phyloP scores from a whole-genome alignment of 1,139 yeast genomes.

The Pichia sp. region DNA sequence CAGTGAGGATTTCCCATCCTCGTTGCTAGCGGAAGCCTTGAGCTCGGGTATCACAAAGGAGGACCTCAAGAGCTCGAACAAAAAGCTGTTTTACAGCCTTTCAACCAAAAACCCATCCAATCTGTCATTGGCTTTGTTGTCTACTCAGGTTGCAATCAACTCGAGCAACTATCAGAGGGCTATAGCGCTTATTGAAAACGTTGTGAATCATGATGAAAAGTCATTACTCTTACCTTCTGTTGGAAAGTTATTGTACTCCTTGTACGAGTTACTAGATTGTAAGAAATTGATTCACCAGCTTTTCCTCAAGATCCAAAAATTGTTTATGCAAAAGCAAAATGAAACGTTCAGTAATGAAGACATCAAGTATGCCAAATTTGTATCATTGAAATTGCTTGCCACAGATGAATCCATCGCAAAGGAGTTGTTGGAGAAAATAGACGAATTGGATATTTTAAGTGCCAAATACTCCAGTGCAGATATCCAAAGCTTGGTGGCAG shows the following conservation, averaged over 20 bases:
- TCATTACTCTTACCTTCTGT: conserved; percentile 37
- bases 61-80: conserved; percentile 14
- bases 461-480: conserved; percentile 33
- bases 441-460: conserved; percentile 27
- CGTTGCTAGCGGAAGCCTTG: conserved; percentile 25
- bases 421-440: conserved; percentile 36
- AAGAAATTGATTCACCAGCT: conserved; percentile 27
- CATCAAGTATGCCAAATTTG: conserved; percentile 41
- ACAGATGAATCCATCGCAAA: conserved; percentile 34
- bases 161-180: conserved; percentile 44
- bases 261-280: conserved; percentile 42
- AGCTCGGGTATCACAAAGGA: background rate
- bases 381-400: conserved; percentile 46
- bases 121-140: conserved; percentile 38
- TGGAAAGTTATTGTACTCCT: conserved; percentile 42
- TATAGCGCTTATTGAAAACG: conserved; percentile 38
- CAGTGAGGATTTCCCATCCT: conserved; percentile 19
- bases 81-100: background rate
- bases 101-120: conserved; percentile 29
- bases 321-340: conserved; percentile 12
- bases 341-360: conserved; percentile 25
- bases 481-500: conserved; percentile 18
- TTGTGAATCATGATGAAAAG: conserved; percentile 27
- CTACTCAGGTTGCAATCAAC: conserved; percentile 44
- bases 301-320: conserved; percentile 32